Evolutionary conservation across 495 filamentous ascomycete genomes (phyloP).

Genomic region (Penicillium lividum): DNA sequence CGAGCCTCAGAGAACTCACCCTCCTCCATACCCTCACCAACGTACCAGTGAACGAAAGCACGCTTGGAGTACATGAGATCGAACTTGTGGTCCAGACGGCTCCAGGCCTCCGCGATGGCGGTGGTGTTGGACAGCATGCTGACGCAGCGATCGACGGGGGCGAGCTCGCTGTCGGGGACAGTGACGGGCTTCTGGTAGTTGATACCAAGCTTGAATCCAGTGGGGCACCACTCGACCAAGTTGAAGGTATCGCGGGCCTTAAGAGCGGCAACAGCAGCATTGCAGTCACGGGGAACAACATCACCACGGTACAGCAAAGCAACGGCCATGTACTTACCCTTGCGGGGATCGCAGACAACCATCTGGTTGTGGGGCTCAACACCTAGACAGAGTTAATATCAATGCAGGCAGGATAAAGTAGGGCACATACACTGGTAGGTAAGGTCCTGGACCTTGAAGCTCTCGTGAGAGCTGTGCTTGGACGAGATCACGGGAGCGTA

Average conservation of each 20-base stretch:
- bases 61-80: conserved; percentile 97
- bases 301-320: conserved; percentile 89
- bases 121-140: conserved; percentile 94
- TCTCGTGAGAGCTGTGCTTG: conserved; percentile 83
- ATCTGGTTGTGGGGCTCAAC: conserved; percentile 97
- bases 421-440: conserved; percentile 74
- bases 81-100: conserved; percentile 87
- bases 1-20: conserved; percentile 90
- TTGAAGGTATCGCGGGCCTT: conserved; percentile 90
- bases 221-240: conserved; percentile 95
- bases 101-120: conserved; percentile 88
- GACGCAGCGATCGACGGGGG: conserved; percentile 81
- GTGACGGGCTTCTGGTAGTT: conserved; percentile 85
- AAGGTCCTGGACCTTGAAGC: conserved; percentile 85
- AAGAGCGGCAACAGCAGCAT: conserved; percentile 72
- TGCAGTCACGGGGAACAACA: conserved; percentile 83
- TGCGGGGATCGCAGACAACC: conserved; percentile 89
- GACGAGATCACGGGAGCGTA: conserved; percentile 85
- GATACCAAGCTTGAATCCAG: conserved; percentile 93
- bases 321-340: conserved; percentile 94
- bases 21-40: conserved; percentile 95
- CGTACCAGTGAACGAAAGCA: conserved; percentile 94
- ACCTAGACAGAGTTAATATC: conserved; percentile 42
- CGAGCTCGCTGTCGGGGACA: conserved; percentile 76
- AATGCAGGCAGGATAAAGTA: neutral